Conservation (phyloP, 2,329 filamentous ascomycete genomes). For the Berkeleyomyces rouxiae region DNA sequence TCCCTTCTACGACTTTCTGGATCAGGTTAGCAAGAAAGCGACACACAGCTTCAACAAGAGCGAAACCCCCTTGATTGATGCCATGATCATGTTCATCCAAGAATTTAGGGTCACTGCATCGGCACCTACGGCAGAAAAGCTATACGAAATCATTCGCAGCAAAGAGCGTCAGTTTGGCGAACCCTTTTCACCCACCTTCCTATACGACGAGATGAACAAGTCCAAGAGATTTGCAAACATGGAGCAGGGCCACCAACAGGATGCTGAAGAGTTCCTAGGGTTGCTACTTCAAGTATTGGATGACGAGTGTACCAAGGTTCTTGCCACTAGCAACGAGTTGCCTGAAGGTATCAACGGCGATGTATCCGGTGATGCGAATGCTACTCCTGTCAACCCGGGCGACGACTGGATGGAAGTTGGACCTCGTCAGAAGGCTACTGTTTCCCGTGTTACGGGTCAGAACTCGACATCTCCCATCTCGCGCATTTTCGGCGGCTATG, state of each 20-base stretch:
- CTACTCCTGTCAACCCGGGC: constrained; percentile 17
- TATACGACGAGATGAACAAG: constrained; percentile 81
- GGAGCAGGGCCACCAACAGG: constrained; percentile 86
- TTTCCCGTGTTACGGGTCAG: constrained; percentile 73
- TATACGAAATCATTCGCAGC: constrained; percentile 57
- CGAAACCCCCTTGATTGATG: constrained; percentile 82
- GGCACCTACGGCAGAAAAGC: constrained; percentile 54
- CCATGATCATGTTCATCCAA: constrained; percentile 92
- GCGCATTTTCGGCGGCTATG: constrained; percentile 83
- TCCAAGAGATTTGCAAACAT: constrained; percentile 63
- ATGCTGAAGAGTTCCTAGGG: constrained; percentile 91
- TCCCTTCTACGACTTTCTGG: constrained; percentile 87
- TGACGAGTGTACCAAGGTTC: constrained; percentile 72
- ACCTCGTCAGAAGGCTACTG: constrained; percentile 69
- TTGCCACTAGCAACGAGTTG: constrained; percentile 33
- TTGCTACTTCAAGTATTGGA: constrained; percentile 86
- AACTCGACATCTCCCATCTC: constrained; percentile 67
- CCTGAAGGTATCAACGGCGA: constrained; percentile 17
- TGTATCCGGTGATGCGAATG: neutral
- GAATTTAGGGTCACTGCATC: constrained; percentile 79
- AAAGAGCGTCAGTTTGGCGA: constrained; percentile 82
- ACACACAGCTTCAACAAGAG: constrained; percentile 77
- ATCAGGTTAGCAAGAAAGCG: constrained; percentile 68
- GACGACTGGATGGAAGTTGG: constrained; percentile 92
- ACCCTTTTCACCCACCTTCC: constrained; percentile 80